Conservation (phyloP, 2,329 filamentous ascomycete genomes). For the Rhinocladiella similis region DNA sequence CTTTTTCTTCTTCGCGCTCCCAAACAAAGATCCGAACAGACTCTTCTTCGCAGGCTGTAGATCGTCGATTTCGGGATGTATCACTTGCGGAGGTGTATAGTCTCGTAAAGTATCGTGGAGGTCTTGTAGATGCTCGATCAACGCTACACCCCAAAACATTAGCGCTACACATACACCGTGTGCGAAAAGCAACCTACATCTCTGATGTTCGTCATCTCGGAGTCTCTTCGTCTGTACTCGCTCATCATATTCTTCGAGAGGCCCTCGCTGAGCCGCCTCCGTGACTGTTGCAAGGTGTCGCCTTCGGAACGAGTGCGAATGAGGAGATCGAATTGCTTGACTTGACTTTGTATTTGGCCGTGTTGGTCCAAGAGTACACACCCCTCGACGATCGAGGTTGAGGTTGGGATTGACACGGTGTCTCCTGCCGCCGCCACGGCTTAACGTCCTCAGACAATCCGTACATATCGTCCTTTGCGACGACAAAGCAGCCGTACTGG, state of each 20-base stretch:
- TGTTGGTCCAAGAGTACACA: conserved; percentile 1
- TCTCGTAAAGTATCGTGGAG: conserved; percentile 77
- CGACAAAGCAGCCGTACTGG: conserved; percentile 8
- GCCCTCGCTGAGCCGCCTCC: conserved; percentile 51
- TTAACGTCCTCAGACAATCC: conserved; percentile 15
- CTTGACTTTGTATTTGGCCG: neutral
- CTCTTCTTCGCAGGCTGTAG: conserved; percentile 55
- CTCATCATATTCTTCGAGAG: conserved; percentile 83
- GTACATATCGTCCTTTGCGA: conserved; percentile 10
- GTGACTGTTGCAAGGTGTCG: conserved; percentile 23
- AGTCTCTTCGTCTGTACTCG: conserved; percentile 73
- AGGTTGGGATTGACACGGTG: neutral
- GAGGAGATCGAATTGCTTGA: neutral
- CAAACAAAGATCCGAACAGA: conserved; percentile 53
- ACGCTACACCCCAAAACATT: conserved; percentile 53
- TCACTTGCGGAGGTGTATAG: conserved; percentile 72
- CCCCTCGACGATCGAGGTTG: neutral
- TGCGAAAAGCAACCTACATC: conserved; percentile 55
- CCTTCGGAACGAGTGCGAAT: conserved; percentile 1
- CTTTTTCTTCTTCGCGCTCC: conserved; percentile 51
- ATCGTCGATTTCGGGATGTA: conserved; percentile 75
- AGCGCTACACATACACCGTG: neutral
- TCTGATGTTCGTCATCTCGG: conserved; percentile 86
- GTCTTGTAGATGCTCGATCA: conserved; percentile 85
- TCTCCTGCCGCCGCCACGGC: neutral